Base-by-base conservation (phyloP, 2,329 filamentous ascomycete genomes). In the Corynespora cassiicola region DNA sequence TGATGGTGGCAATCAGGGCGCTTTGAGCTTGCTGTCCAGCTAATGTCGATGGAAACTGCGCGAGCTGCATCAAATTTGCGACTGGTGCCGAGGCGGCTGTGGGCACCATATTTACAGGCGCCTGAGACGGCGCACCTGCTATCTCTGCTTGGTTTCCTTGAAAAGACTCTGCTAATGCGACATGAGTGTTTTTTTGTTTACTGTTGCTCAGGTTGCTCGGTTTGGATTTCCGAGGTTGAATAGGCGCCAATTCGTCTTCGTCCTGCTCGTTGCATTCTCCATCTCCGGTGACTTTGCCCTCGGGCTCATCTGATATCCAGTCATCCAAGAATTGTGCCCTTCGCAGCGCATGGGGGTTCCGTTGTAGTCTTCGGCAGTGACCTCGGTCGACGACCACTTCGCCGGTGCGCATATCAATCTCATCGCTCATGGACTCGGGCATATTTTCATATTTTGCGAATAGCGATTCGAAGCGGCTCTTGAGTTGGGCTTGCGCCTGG, bases 351-450 rank as follows among this genome's bases (percentile, higher is more conserved):
- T 27, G 49, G 40, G 29, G 50, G 36, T 38, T 56, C 47, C 56
- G 52, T 15, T 48, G 43, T 62, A 89, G 82, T 58, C 80, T 66
- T 33, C 79, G 65, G 35, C 96, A 66, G 70, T 97, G 94, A 0
- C 94, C 92, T 74, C 96, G 94, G 67, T 97, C 80, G 39, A 96
- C 84, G n/a, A 95, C 78, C 30, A 97, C 84, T 42, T 88, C 76
- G 36, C 89, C 90, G 0, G 88, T 92, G 32, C 77, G 75, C 39
- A 96, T 75, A 66, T 97, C 89, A 56, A 97, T 90, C 70, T 96
- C 90, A 66, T 97, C 92, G 36, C 86, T 90, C 33, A 92, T 78
- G 4, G 85, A 87, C 2, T 84, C 83, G 58, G 96, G 96, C 63
- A 96, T 87, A 49, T 78, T 84, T 36, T 79, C 84, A 65, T 95